Conservation (phyloP, 805 yeast species). For the Groenewaldozyma tartarivorans region DNA sequence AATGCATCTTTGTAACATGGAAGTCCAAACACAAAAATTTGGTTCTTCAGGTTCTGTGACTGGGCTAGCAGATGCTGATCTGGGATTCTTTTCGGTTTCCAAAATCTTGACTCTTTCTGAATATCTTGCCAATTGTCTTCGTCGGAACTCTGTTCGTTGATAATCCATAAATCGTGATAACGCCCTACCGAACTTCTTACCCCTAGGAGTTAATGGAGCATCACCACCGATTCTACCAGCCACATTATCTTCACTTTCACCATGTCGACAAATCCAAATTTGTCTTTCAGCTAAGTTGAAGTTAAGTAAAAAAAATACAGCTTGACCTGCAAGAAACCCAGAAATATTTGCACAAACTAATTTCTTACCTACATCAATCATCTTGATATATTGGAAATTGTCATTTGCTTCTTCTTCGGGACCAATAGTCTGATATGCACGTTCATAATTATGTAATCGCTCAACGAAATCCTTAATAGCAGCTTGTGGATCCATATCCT, state of each 20-base stretch:
- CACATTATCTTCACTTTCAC: conserved; percentile 82
- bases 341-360: conserved; percentile 86
- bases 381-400: conserved; percentile 77
- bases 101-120: conserved; percentile 37
- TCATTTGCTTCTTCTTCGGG: conserved; percentile 56
- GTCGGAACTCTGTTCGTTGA: conserved; percentile 62
- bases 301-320: conserved; percentile 79
- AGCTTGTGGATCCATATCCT: conserved; percentile 66
- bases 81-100: conserved; percentile 12
- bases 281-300: conserved; percentile 85
- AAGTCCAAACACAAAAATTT: conserved; percentile 84
- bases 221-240: conserved; percentile 89
- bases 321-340: conserved; percentile 84
- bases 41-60: conserved; percentile 49
- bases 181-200: conserved; percentile 62
- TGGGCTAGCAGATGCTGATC: conserved; percentile 15
- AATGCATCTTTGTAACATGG: conserved; percentile 70
- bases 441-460: conserved; percentile 73
- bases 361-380: conserved; percentile 93
- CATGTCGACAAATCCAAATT: conserved; percentile 92
- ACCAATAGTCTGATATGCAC: conserved; percentile 84
- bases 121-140: conserved; percentile 47
- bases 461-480: conserved; percentile 79
- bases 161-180: conserved; percentile 62
- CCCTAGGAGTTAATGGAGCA: conserved; percentile 70